Evolutionary conservation across 1,139 yeast genomes (phyloP), one percentile per base, ranked within the genome.

Genomic region (Debaryomyces coudertii): DNA sequence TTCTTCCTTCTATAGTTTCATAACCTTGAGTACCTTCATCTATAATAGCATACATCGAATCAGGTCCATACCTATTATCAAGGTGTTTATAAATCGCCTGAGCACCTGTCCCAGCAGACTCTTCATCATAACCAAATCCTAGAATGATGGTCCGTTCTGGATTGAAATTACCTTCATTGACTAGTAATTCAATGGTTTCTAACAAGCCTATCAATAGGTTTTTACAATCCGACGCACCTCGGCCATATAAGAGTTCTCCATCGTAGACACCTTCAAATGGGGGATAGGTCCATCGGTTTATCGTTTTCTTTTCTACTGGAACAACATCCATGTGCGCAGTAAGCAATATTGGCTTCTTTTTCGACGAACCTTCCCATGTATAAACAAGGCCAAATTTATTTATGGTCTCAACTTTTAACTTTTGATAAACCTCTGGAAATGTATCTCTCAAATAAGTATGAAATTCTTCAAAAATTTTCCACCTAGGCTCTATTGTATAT

Each of bases 301-400:
- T 41, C 0, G 80, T 72, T 22, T 67, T 72, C 22, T 55, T 53
- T 43, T 71, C 73, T n/a, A 75, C 75, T 1, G 82, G 82, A 11
- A 76, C 80, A 12, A 75, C 79, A 51, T 77, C 82, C 54, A 71
- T 77, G 52, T 78, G 83, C 1, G 77, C 80, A 50, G 76, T 65
- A 44, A 77, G 62, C 46, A 77, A 49, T 1, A 76, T 45, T 4
- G 82, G 82, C 49, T 74, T 68, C 47, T 60, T 60, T 2, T 47
- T 34, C 29, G 58, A 48, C 2, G 61, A 43, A 1, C 76, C 76
- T 48, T 69, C 45, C 71, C 73, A 70, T 9, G 76, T 71, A 46
- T 61, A 69, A 3, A 71, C 63, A 42, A 71, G 58, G 1, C 63
- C 71, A 45, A 65, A 61, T 42, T 64, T 62, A 51, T 70, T 69